Percentiles rank a stretch among this genome's conserved stretches.
Evolutionary conservation across 768 basidiomycete genomes (phyloP).

Genomic region (Xerocomellus chrysenteron): DNA sequence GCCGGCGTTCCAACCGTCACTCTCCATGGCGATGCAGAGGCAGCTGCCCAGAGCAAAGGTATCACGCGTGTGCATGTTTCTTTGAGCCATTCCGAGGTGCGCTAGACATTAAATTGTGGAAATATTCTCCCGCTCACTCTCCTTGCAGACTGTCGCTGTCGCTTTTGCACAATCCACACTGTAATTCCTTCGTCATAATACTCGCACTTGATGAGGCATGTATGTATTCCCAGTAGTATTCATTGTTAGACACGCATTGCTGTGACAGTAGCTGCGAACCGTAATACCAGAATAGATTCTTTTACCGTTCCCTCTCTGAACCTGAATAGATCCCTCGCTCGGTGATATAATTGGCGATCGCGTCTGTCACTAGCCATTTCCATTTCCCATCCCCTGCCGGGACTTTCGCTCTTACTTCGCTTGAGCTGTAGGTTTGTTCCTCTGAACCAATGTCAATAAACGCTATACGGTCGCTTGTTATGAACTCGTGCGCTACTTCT

Average conservation of each 20-base stretch:
- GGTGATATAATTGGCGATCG: constrained; percentile 52
- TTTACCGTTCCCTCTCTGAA: background rate
- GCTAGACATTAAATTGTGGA: constrained; percentile 26
- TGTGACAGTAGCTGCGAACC: constrained; percentile 1
- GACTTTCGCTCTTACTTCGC: constrained; percentile 49
- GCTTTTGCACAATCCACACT: constrained; percentile 79
- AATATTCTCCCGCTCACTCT: constrained; percentile 16
- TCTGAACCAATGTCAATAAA: constrained; percentile 61
- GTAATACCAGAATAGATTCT: constrained; percentile 15
- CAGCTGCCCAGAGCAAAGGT: constrained; percentile 68
- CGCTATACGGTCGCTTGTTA: constrained; percentile 49
- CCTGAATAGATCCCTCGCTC: constrained; percentile 45
- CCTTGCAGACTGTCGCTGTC: constrained; percentile 69
- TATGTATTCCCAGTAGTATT: constrained; percentile 1
- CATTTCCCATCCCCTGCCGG: constrained; percentile 35
- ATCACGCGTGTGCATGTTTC: constrained; percentile 78
- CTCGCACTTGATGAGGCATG: background rate
- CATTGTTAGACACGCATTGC: background rate
- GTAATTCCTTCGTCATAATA: constrained; percentile 8
- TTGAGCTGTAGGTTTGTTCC: constrained; percentile 67
- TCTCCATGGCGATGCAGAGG: constrained; percentile 78
- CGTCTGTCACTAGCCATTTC: constrained; percentile 45
- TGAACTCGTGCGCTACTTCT: constrained; percentile 46
- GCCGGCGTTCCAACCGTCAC: constrained; percentile 77
- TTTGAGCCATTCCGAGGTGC: constrained; percentile 89